Conservation (phyloP, 345 rosid genomes). For the Salix suchowensis region DNA sequence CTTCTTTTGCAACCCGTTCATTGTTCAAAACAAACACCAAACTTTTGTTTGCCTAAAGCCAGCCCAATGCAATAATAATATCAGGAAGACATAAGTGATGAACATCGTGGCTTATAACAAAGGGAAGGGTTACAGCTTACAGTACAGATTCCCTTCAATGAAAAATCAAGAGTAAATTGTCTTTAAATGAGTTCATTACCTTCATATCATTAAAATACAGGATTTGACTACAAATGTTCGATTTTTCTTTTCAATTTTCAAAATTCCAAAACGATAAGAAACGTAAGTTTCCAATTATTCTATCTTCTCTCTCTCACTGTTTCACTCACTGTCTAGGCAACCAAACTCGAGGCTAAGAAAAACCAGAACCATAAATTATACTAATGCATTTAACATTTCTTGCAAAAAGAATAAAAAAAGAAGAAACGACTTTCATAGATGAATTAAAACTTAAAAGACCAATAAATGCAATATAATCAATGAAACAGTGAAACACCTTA, state of each 20-base stretch:
- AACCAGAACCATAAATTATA: conserved; percentile 14
- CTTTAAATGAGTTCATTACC: neutral
- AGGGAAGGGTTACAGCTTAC: neutral
- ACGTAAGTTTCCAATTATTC: neutral
- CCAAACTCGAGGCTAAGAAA: conserved; percentile 16
- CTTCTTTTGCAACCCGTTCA: neutral
- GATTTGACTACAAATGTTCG: neutral
- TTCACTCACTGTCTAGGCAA: conserved; percentile 12
- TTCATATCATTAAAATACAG: neutral
- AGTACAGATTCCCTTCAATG: neutral
- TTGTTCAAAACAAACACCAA: neutral
- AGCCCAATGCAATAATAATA: neutral
- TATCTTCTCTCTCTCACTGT: neutral
- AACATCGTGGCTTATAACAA: neutral
- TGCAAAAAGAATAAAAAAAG: neutral
- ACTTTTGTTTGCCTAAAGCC: neutral
- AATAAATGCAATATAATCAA: conserved; percentile 13
- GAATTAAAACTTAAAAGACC: neutral
- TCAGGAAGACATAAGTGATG: neutral
- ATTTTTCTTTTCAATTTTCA: neutral
- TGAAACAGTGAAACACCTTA: conserved; percentile 42
- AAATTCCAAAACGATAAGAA: conserved; percentile 5
- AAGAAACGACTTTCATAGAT: neutral
- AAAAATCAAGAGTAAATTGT: neutral
- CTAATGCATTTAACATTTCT: conserved; percentile 3